These are phyloP conservation scores for Aegilops longissima DNA, from an alignment of 176 grass and related monocot genomes.

Conservation along the genomic window DNA sequence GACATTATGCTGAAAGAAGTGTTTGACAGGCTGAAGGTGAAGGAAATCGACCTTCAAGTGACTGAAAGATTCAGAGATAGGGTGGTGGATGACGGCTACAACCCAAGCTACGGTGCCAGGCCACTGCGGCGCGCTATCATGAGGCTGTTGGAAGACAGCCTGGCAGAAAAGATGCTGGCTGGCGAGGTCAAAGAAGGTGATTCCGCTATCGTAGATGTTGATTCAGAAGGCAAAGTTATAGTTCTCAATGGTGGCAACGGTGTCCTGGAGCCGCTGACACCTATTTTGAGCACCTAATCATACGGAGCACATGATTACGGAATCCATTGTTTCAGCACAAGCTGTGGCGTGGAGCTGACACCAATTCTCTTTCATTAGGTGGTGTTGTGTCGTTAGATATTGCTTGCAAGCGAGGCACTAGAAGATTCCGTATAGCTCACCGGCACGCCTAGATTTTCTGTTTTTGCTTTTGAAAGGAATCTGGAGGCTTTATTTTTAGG, in stretches of 20 bases:
- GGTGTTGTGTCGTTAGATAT: background rate
- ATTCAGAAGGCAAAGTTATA: conserved; percentile 16
- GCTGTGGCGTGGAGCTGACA: background rate
- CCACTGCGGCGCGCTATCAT: conserved; percentile 88
- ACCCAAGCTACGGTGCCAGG: conserved; percentile 91
- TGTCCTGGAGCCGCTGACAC: conserved; percentile 44
- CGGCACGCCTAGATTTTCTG: background rate
- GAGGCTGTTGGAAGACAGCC: conserved; percentile 91
- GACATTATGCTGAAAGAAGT: conserved; percentile 99
- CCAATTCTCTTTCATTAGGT: background rate
- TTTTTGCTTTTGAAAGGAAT: conserved; percentile 2
- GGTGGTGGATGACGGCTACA: conserved; percentile 93
- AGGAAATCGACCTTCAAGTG: conserved; percentile 86
- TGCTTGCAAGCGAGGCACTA: conserved; percentile 5
- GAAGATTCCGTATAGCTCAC: background rate
- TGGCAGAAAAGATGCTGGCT: conserved; percentile 88
- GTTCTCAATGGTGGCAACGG: conserved; percentile 69
- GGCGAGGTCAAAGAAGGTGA: conserved; percentile 87
- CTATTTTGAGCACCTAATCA: conserved; percentile 45
- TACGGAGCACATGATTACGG: background rate
- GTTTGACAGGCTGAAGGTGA: conserved; percentile 84
- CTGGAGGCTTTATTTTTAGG: background rate
- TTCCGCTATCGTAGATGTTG: background rate
- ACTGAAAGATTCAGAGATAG: conserved; percentile 89
- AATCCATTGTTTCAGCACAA: background rate